Base-by-base conservation (phyloP, 352 stramenopile genomes). In the Peronosclerospora sorghi region DNA sequence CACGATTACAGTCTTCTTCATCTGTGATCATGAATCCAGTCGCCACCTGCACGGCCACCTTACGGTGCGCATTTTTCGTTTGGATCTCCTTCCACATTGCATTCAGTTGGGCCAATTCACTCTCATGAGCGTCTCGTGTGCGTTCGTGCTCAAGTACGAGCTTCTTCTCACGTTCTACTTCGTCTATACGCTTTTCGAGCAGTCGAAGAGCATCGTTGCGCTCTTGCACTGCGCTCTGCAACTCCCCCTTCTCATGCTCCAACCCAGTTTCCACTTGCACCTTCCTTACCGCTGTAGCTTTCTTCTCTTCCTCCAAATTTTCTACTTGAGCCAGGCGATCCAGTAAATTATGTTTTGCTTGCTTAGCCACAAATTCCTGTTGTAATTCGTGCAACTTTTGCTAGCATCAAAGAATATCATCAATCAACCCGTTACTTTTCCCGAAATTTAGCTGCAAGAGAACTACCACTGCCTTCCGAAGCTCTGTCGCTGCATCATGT, bases 1-100 rank as follows among this genome's bases (percentile, higher is more conserved):
- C 64, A 13, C 73, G 72, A 13, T 43, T 57, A 45, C 77, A 86
- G 51, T 89, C 77, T n/a, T 85, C 69, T 40, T 89, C 77, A 50
- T 84, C 73, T 39, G 81, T 86, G 56, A 89, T 68, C 65, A 83
- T 72, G 26, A 83, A 54, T 5, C 59, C 56, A 5, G 72, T 86
- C 4, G 73, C 46, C 51, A 89, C 71, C 32, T 86, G 77, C 34
- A 89, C 73, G 24, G 62, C 55, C 0, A 73, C 72, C 35, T 84
- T 89, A 28, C 77, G 69, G 26, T 77, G 69, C 3, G 77, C 77
- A 19, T 89, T 86, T 24, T 54, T 66, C 48, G 73, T 67, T 55
- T 89, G 77, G 18, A 84, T 64, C 44, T 78, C 57, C 43, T 86
- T 85, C 72, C 71, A 86, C 38, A 73, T 49, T 5, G 50, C 46